Evolutionary conservation across 1,284 basidiomycete species (phyloP).

Genomic region (Marasmius sp.): DNA sequence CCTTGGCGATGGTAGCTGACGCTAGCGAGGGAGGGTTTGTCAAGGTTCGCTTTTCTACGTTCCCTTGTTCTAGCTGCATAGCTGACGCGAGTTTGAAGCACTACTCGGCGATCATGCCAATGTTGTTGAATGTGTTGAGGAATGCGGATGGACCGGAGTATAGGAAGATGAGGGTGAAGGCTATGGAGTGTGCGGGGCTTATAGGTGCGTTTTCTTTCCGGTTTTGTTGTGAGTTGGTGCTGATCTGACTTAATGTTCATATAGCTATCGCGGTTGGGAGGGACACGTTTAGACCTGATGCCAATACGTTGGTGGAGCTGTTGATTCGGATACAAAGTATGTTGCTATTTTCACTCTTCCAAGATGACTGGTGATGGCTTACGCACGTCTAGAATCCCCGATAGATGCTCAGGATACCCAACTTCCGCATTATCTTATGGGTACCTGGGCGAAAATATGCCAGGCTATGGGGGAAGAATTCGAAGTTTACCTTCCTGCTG

Average conservation of each 20-base stretch:
- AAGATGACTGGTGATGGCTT: neutral
- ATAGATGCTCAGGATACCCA: constrained; percentile 65
- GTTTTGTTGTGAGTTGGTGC: neutral
- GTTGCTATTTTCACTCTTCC: constrained; percentile 22
- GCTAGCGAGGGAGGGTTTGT: constrained; percentile 73
- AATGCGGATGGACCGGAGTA: constrained; percentile 69
- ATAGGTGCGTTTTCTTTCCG: constrained; percentile 50
- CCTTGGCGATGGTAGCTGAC: constrained; percentile 82
- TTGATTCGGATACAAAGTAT: constrained; percentile 79
- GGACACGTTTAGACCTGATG: constrained; percentile 75
- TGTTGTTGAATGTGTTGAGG: constrained; percentile 67
- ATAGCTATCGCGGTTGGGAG: constrained; percentile 80
- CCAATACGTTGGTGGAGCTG: constrained; percentile 68
- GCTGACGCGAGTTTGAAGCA: constrained; percentile 42
- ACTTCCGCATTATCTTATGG: constrained; percentile 66
- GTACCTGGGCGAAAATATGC: constrained; percentile 83
- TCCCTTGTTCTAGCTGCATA: neutral
- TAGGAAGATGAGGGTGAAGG: constrained; percentile 69
- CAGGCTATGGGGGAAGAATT: constrained; percentile 81
- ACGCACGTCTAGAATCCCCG: constrained; percentile 49
- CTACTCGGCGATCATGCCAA: constrained; percentile 75
- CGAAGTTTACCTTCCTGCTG: constrained; percentile 79
- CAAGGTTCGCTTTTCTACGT: constrained; percentile 40
- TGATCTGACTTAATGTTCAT: neutral
- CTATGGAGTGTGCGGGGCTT: constrained; percentile 85